Conservation (phyloP, 1,284 basidiomycete genomes). For the Mixia osmundae region DNA sequence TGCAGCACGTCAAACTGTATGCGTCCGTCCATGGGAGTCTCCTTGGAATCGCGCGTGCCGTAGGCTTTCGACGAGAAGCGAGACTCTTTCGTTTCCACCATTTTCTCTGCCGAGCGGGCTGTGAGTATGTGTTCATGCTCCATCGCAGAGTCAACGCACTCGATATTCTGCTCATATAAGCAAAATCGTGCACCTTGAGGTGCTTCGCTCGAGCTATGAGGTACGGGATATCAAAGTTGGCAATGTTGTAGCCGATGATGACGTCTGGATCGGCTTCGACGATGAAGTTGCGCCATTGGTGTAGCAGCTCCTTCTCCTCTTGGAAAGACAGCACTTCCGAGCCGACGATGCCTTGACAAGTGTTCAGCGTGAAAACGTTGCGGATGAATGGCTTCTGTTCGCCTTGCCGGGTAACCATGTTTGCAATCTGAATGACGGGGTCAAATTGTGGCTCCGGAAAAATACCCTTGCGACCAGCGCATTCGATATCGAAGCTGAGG, state of each 20-base stretch:
- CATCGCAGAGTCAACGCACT: conserved; percentile 27
- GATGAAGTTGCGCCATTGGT: conserved; percentile 63
- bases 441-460: conserved; percentile 72
- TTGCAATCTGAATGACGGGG: conserved; percentile 89
- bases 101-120: conserved; percentile 30
- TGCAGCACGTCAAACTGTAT: conserved; percentile 81
- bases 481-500: conserved; percentile 91
- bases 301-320: conserved; percentile 45
- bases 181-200: conserved; percentile 44
- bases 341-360: conserved; percentile 76
- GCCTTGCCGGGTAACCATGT: conserved; percentile 89
- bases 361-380: conserved; percentile 85
- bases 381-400: conserved; percentile 75
- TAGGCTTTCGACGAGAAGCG: conserved; percentile 93
- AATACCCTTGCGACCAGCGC: conserved; percentile 80
- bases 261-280: conserved; percentile 73
- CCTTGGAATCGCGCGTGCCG: conserved; percentile 82
- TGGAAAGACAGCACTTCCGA: conserved; percentile 74
- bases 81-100: conserved; percentile 59
- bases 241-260: conserved; percentile 78
- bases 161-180: conserved; percentile 50
- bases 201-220: conserved; percentile 67
- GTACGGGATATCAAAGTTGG: conserved; percentile 83
- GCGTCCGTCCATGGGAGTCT: conserved; percentile 64
- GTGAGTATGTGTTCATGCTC: background rate